phyloP scores from a whole-genome alignment of 441 rosid species.

The Erodium chrysanthum region DNA sequence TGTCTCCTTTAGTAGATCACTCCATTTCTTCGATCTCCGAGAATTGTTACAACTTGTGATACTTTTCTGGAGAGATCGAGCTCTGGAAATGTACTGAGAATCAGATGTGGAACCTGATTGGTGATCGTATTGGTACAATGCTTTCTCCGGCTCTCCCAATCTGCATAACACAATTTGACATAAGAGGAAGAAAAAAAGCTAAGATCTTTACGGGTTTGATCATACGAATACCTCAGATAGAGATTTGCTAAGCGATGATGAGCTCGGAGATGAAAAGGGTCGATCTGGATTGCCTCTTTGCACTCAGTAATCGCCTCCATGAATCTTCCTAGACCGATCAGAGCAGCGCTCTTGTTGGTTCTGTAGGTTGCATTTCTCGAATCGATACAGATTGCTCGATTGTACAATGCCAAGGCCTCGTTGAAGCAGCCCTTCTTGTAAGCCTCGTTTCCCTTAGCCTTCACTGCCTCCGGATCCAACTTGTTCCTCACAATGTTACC shows the following conservation, averaged over 20 bases:
- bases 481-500: slow-evolving; percentile 35
- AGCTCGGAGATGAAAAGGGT: slow-evolving; percentile 56
- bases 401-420: slow-evolving; percentile 59
- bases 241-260: slow-evolving; percentile 65
- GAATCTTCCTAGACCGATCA: slow-evolving; percentile 59
- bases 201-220: too few relatives aligned
- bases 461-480: slow-evolving; percentile 52
- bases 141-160: slow-evolving; percentile 65
- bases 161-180: slow-evolving; percentile 24
- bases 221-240: slow-evolving; percentile 53
- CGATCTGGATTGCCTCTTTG: slow-evolving; percentile 54
- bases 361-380: slow-evolving; percentile 53
- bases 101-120: slow-evolving; percentile 35
- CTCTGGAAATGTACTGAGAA: slow-evolving; percentile 36
- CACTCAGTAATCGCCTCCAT: slow-evolving; percentile 57
- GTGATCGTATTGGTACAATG: slow-evolving; percentile 47
- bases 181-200: too few relatives aligned
- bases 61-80: slow-evolving; percentile 37
- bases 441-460: slow-evolving; percentile 59
- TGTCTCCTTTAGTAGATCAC: slow-evolving; percentile 37
- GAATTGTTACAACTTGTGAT: slow-evolving; percentile 43
- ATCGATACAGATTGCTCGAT: slow-evolving; percentile 53
- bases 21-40: slow-evolving; percentile 44
- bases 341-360: slow-evolving; percentile 64
- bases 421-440: slow-evolving; percentile 55